Evolutionary conservation across 768 basidiomycete species (phyloP), one percentile per base, ranked within the genome.

Genomic region (Boletus pseudo-olivaceus): DNA sequence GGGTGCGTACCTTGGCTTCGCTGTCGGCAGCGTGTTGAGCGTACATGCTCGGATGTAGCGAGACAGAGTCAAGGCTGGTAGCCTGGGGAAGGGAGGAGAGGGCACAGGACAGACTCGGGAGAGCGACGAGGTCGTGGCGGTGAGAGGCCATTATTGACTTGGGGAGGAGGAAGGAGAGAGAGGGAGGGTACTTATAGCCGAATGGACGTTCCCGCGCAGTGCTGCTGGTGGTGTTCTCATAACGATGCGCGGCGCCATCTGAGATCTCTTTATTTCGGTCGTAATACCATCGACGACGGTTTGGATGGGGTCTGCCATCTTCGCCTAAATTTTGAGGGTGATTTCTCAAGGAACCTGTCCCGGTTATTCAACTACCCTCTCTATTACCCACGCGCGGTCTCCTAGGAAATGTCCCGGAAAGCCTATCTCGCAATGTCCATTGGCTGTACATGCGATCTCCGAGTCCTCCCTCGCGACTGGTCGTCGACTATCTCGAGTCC

Each of bases 71-170:
- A 48, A 91, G 76, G 71, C 79, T 86, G 62, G 82, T 88, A 9
- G 88, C 88, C 60, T 85, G 81, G 0, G 88, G 87, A 37, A 90
- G 77, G 1, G 82, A 75, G 48, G 85, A 82, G 49, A 91, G 80
- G 3, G 84, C 79, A 37, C 77, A 82, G 27, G 88, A 84, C 43
- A 90, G 74, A 62, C 82, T 84, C n/a, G 88, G 88, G 60, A 87
- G 82, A 14, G 88, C 76, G 72, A 88, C 76, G 62, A 90, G 81
- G 54, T 81, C 70, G 57, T 79, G 78, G 15, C 74, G 70, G 10
- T 61, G 30, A 45, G 65, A 35, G 3, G 65, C 39, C 64, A 79
- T 78, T 55, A 62, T 63, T 51, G 46, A 26, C 23, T 45, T 48
- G 45, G 46, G 43, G 43, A 51, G 27, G 7, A 9, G 43, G 17